A percentile compares a stretch with the other conserved stretches of the same genome.
These are phyloP conservation scores for Apiotrichum montevideense DNA, from an alignment of 1,284 basidiomycete species.

Conservation along the genomic window DNA sequence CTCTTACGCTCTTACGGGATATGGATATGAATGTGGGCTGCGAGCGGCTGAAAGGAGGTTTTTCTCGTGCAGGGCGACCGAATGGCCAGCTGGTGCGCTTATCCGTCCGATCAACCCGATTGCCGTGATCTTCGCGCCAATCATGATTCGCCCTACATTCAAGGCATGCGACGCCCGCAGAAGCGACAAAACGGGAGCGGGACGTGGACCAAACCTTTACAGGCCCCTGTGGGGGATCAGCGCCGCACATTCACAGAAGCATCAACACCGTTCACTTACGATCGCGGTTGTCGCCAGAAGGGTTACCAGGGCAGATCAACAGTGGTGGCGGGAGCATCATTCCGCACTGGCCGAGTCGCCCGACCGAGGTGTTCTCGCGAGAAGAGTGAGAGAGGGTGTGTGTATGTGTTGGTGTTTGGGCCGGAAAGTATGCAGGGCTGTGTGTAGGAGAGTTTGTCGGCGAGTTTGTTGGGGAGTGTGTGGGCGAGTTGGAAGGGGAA, in stretches of 20 bases:
- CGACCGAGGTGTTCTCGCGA: neutral
- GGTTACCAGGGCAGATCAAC: neutral
- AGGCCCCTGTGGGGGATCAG: neutral
- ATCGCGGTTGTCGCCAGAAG: neutral
- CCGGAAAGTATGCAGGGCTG: too few species aligned
- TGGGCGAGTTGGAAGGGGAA: neutral
- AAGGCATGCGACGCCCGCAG: neutral
- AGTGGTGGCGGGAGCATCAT: neutral
- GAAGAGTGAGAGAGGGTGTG: neutral
- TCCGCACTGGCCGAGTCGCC: too few species aligned
- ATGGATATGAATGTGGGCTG: too few species aligned
- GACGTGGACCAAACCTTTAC: neutral
- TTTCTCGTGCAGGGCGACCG: too few species aligned
- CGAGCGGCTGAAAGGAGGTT: too few species aligned
- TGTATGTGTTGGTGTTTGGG: neutral
- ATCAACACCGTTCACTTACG: neutral
- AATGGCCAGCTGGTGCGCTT: too few species aligned
- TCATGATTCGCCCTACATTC: neutral
- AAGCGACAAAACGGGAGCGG: neutral
- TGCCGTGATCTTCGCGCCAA: too few species aligned
- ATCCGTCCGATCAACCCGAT: too few species aligned
- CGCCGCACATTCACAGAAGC: neutral
- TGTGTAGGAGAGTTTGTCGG: too few species aligned
- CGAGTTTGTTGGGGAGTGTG: neutral
- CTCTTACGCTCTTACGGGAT: too few species aligned